phyloP scores from a whole-genome alignment of 2,329 filamentous ascomycete species.

The Chaetothyriales sp. region DNA sequence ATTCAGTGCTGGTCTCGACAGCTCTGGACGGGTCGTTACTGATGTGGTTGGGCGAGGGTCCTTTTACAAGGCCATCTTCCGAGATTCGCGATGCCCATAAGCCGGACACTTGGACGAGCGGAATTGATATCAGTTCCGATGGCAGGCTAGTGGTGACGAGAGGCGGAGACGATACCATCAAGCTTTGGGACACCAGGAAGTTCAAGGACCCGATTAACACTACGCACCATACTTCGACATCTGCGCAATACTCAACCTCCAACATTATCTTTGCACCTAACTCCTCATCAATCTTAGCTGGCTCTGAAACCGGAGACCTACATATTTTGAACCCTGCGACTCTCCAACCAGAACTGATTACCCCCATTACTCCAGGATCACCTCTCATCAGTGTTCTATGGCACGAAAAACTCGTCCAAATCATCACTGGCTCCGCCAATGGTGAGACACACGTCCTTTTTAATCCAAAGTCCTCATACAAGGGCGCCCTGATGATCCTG shows the following conservation, averaged over 20 bases:
- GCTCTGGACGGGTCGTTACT: conserved; percentile 79
- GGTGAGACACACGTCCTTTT: conserved; percentile 81
- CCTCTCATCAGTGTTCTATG: conserved; percentile 74
- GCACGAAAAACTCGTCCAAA: conserved; percentile 93
- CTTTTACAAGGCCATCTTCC: conserved; percentile 63
- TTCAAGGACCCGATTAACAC: conserved; percentile 81
- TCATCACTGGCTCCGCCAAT: conserved; percentile 84
- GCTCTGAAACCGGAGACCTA: conserved; percentile 69
- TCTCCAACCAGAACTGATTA: conserved; percentile 66
- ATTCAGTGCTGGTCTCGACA: conserved; percentile 62
- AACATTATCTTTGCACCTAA: conserved; percentile 85
- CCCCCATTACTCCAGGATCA: conserved; percentile 72
- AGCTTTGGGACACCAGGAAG: conserved; percentile 92
- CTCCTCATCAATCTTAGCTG: conserved; percentile 71
- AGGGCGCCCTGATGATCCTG: conserved; percentile 78
- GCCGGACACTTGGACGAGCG: conserved; percentile 76
- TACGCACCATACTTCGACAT: conserved; percentile 64
- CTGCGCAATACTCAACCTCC: conserved; percentile 64
- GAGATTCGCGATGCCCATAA: conserved; percentile 75
- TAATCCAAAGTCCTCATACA: conserved; percentile 65
- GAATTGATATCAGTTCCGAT: conserved; percentile 78
- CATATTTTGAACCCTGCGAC: conserved; percentile 92
- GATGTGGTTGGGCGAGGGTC: conserved; percentile 83
- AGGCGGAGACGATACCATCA: conserved; percentile 83
- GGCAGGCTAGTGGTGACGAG: conserved; percentile 80